A percentile compares a stretch with the other conserved stretches of the same genome.
These are phyloP conservation scores for Filosporella fistucella DNA, from an alignment of 495 filamentous ascomycete genomes.

Conservation along the genomic window DNA sequence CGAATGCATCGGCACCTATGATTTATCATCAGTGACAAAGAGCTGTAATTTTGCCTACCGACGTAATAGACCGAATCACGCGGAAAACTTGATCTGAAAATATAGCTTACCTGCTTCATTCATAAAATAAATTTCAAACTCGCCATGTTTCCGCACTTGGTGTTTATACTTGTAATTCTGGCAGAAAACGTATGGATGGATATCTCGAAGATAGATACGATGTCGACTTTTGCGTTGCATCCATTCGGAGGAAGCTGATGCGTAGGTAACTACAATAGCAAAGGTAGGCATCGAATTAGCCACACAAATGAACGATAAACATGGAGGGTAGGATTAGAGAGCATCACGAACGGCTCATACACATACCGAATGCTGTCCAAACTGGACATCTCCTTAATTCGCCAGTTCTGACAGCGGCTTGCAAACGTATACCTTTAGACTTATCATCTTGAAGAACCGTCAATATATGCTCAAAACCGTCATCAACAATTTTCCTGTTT, in stretches of 20 bases:
- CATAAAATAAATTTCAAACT: conserved; percentile 23
- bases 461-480: conserved; percentile 63
- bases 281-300: not conserved
- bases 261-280: conserved; percentile 49
- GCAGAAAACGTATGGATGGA: conserved; percentile 60
- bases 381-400: conserved; percentile 52
- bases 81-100: not conserved
- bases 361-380: conserved; percentile 68
- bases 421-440: conserved; percentile 55
- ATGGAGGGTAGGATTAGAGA: not conserved
- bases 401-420: conserved; percentile 46
- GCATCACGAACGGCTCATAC: not conserved
- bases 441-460: conserved; percentile 64
- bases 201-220: conserved; percentile 55
- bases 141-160: conserved; percentile 17
- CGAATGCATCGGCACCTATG: conserved; percentile 21
- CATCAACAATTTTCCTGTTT: conserved; percentile 60
- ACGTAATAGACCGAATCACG: not conserved
- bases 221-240: conserved; percentile 43
- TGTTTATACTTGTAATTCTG: conserved; percentile 42
- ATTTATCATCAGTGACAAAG: too few relatives aligned
- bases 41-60: not conserved
- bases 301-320: not conserved
- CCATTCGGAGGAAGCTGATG: conserved; percentile 53
- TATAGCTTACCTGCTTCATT: conserved; percentile 14